Evolutionary conservation across 2,329 filamentous ascomycete genomes (phyloP), one percentile per base, ranked within the genome.

Genomic region (Colletotrichum spaethianum): DNA sequence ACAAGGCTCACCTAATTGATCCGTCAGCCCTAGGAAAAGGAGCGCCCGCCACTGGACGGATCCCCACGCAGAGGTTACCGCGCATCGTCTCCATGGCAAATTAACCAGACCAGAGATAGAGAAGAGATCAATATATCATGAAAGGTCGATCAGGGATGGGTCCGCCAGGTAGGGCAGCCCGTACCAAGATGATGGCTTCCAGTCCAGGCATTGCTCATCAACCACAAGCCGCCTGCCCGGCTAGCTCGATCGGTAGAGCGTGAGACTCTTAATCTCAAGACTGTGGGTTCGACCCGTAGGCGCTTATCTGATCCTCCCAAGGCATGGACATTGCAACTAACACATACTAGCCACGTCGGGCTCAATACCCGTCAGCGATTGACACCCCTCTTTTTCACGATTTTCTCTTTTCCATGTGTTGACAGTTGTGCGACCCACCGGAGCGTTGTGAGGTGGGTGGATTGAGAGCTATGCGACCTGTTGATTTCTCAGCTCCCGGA

Each of bases 201-300:
- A 5, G 26, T n/a, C 36, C 36, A 7, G 16, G 4, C 3, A 42
- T 36, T 33, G 20, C 46, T 28, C 16, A 55, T 20, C 20, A 55
- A 53, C 46, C 44, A 61, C 33, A 70, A 14, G 42, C 23, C 42
- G 60, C 33, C n/a, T 56, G 86, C 86, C 86, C 83, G 86, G 86
- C 85, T 90, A 90, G 88, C 88, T 90, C 88, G 90, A 90, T 90
- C 88, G 88, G 88, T 91, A 92, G 90, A 92, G 89, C 89, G 90
- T 91, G 86, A 91, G 90, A 91, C 90, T 92, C 90, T 89, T 88
- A 88, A 87, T 86, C 86, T 87, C 84, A 86, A 87, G 85, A 85
- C 83, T 87, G 85, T 83, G 84, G 84, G 87, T 88, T 88, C 85
- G 85, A 86, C 70, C 65, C 73, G 38, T 59, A 63, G 57, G 69